These are phyloP conservation scores for Lasiodiplodia hormozganensis DNA, from an alignment of 2,329 filamentous ascomycete genomes.

Conservation along the genomic window DNA sequence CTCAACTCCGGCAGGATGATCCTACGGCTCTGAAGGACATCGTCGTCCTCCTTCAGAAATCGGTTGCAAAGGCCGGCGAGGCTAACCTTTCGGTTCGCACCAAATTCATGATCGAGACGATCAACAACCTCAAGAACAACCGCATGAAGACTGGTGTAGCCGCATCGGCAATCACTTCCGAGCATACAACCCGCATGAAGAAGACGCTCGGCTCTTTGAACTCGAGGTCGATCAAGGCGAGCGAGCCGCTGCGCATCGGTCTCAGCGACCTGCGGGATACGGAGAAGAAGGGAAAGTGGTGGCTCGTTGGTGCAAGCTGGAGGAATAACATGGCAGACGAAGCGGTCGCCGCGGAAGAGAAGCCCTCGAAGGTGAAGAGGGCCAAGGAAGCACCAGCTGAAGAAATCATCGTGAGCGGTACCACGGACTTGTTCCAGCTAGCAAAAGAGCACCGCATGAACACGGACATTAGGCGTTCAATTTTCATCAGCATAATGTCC, in stretches of 20 bases:
- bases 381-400: conserved; percentile 6
- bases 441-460: conserved; percentile 85
- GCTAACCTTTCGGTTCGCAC: conserved; percentile 82
- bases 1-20: conserved; percentile 86
- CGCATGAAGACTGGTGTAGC: conserved; percentile 77
- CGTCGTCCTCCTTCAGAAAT: conserved; percentile 76
- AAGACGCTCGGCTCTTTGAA: conserved; percentile 85
- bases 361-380: conserved; percentile 37
- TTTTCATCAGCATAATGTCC: conserved; percentile 90
- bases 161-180: conserved; percentile 75
- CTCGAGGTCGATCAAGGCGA: conserved; percentile 70
- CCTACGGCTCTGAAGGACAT: conserved; percentile 89
- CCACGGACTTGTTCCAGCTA: conserved; percentile 73
- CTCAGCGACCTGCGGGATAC: conserved; percentile 82
- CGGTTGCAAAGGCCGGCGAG: conserved; percentile 71
- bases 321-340: conserved; percentile 51
- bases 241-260: conserved; percentile 81
- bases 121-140: conserved; percentile 94
- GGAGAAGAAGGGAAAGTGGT: conserved; percentile 94
- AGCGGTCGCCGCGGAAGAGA: conserved; percentile 42
- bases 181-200: conserved; percentile 87
- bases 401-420: conserved; percentile 39
- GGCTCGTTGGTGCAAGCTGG: conserved; percentile 97
- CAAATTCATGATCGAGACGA: conserved; percentile 97
- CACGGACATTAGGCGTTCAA: conserved; percentile 84